Base-by-base conservation (phyloP, 805 yeast genomes). In the Barnettozyma botsteinii region DNA sequence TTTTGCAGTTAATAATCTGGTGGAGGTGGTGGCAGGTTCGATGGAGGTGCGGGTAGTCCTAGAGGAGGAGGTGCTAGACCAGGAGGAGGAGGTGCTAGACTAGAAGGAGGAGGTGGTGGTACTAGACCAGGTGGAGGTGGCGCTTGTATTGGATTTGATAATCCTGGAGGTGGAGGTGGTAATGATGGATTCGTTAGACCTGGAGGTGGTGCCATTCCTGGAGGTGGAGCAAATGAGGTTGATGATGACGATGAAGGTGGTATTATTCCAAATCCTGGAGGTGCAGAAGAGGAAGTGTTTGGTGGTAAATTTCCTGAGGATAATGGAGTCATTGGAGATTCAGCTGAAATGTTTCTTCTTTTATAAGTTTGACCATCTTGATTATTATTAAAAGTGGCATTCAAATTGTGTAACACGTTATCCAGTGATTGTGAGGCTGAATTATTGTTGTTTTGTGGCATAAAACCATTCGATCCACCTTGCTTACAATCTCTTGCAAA, bases 401-500 rank as follows among this genome's bases (percentile, higher is more conserved):
- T 64, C 36, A 74, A 56, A 39, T 71, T 79, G 38, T 61, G 57
- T 71, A 78, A 69, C 62, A 77, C 69, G 39, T 64, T 67, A 30
- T 70, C 74, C 44, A 69, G 68, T 47, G 76, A 81, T 32, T 61
- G 52, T 36, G 75, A 79, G 28, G 72, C 70, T 14, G 15, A 27
- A 22, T 45, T 48, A 21, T 45, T 21, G 31, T 33, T 40, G 19
- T 37, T 14, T 20, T 42, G 46, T 7, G 44, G 41, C 4, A 29
- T 37, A 7, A 36, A 45, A 15, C 41, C 48, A 33, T 43, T 43
- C 32, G 42, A 19, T n/a, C n/a, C n/a, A 9, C 31, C 22, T 18
- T 38, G 40, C 31, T 42, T 45, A 70, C 98, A 93, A 62, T 93
- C 98, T 42, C 87, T 70, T 1, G 95, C 89, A 46, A 79, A 77